Percentiles rank a stretch among this genome's conserved stretches.
Evolutionary conservation across 2,329 filamentous ascomycete genomes (phyloP).

Genomic region (Rutstroemia sp.): DNA sequence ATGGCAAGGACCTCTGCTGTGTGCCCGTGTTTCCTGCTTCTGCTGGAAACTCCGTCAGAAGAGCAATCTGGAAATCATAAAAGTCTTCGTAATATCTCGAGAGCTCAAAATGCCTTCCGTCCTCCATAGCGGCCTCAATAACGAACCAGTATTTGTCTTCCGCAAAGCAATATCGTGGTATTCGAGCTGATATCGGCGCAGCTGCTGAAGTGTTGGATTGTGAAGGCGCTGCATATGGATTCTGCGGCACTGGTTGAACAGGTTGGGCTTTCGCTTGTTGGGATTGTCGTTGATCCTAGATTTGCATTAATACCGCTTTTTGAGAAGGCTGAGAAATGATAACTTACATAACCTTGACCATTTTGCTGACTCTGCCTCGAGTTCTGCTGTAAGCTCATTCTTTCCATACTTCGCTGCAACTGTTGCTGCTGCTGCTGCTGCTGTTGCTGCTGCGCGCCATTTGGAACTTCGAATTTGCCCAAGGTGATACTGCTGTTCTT

Average conservation of each 20-base stretch:
- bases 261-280: constrained; percentile 23
- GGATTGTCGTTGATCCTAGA: constrained; percentile 21
- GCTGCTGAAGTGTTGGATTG: constrained; percentile 50
- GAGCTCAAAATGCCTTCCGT: constrained; percentile 86
- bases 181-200: constrained; percentile 74
- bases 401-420: constrained; percentile 65
- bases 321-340: not conserved
- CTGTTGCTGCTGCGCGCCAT: constrained; percentile 42
- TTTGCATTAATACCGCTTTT: constrained; percentile 3
- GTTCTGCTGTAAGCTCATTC: constrained; percentile 66
- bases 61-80: constrained; percentile 95
- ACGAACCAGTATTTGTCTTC: constrained; percentile 99
- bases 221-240: constrained; percentile 29
- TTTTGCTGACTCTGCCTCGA: constrained; percentile 42
- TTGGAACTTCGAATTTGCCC: constrained; percentile 71
- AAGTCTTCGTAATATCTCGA: constrained; percentile 97
- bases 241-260: constrained; percentile 23
- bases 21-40: constrained; percentile 82
- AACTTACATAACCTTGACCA: constrained; percentile 40
- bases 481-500: constrained; percentile 98
- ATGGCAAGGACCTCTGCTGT: constrained; percentile 77
- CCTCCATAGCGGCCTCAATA: constrained; percentile 83
- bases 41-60: constrained; percentile 84
- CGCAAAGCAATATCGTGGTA: constrained; percentile 89
- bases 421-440: constrained; percentile 40